Percentiles rank a stretch among this genome's conserved stretches.
phyloP scores from a whole-genome alignment of 2,329 filamentous ascomycete species.

The Botrytis elliptica region DNA sequence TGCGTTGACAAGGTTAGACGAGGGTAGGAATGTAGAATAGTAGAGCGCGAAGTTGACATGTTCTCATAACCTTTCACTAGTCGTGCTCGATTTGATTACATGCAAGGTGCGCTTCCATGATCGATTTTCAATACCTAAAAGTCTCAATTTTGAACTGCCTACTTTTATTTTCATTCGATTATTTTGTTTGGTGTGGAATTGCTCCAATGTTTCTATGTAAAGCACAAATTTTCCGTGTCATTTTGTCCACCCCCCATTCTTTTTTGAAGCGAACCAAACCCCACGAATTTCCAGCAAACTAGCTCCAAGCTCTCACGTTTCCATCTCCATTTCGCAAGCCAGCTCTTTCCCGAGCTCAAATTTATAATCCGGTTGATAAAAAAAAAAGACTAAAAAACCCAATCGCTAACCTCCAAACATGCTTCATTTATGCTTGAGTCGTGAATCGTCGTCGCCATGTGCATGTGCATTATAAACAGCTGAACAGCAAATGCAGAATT shows the following conservation, averaged over 20 bases:
- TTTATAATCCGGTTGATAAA: constrained; percentile 7
- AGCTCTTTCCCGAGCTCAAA: neutral
- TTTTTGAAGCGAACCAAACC: constrained; percentile 17
- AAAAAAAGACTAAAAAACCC: constrained; percentile 23
- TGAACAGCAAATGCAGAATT: constrained; percentile 14
- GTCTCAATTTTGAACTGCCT: neutral
- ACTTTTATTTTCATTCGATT: constrained; percentile 6
- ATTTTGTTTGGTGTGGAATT: constrained; percentile 13
- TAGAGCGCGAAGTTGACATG: constrained; percentile 17
- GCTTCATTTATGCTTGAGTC: constrained; percentile 32
- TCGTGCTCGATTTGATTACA: constrained; percentile 6
- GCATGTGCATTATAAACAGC: constrained; percentile 22
- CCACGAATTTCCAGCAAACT: constrained; percentile 9
- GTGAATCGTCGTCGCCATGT: constrained; percentile 21
- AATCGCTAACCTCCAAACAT: constrained; percentile 34
- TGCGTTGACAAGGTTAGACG: neutral
- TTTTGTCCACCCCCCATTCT: constrained; percentile 12
- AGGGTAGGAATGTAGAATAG: constrained; percentile 12
- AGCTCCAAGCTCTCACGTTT: neutral
- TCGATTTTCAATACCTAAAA: neutral
- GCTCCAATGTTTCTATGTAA: constrained; percentile 14
- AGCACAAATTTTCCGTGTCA: constrained; percentile 7
- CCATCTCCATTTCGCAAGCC: neutral
- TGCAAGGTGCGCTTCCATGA: constrained; percentile 5
- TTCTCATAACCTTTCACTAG: constrained; percentile 4